Percentiles rank a stretch among this genome's conserved stretches.
These are phyloP conservation scores for Paramyrothecium sp. DNA, from an alignment of 2,329 filamentous ascomycete species.

Conservation along the genomic window DNA sequence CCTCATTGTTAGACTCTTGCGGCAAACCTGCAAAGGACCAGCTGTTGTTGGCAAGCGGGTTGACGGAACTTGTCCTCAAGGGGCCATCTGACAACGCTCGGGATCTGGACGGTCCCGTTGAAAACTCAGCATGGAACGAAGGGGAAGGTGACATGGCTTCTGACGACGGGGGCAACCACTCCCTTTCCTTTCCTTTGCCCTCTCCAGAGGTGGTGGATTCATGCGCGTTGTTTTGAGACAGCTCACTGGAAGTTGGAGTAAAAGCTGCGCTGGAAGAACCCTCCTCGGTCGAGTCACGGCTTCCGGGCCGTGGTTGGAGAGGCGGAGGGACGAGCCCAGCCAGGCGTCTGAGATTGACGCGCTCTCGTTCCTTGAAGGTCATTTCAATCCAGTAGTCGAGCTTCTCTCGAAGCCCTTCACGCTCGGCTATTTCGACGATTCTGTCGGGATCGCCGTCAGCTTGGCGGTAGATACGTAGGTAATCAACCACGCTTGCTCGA, in stretches of 20 bases:
- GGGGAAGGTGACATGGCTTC: slow-evolving; percentile 8
- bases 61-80: slow-evolving; percentile 37
- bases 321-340: not conserved
- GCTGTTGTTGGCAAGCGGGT: slow-evolving; percentile 58
- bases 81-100: slow-evolving; percentile 59
- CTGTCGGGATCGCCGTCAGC: slow-evolving; percentile 58
- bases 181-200: slow-evolving; percentile 24
- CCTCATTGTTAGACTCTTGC: slow-evolving; percentile 12
- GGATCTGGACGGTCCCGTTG: slow-evolving; percentile 38
- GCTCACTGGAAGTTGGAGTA: slow-evolving; percentile 20
- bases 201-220: not conserved
- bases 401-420: slow-evolving; percentile 57
- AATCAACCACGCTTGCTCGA: slow-evolving; percentile 27
- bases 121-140: slow-evolving; percentile 10
- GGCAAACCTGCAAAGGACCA: slow-evolving; percentile 55
- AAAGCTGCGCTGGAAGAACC: slow-evolving; percentile 19
- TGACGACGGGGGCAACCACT: slow-evolving; percentile 6
- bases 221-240: slow-evolving; percentile 1
- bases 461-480: slow-evolving; percentile 55
- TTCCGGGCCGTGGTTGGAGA: slow-evolving; percentile 9
- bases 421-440: slow-evolving; percentile 59
- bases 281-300: slow-evolving; percentile 18
- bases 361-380: slow-evolving; percentile 26
- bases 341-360: not conserved
- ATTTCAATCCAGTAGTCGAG: slow-evolving; percentile 59